These are phyloP conservation scores for Aspergillus fructus DNA, from an alignment of 2,329 filamentous ascomycete species.

Conservation along the genomic window DNA sequence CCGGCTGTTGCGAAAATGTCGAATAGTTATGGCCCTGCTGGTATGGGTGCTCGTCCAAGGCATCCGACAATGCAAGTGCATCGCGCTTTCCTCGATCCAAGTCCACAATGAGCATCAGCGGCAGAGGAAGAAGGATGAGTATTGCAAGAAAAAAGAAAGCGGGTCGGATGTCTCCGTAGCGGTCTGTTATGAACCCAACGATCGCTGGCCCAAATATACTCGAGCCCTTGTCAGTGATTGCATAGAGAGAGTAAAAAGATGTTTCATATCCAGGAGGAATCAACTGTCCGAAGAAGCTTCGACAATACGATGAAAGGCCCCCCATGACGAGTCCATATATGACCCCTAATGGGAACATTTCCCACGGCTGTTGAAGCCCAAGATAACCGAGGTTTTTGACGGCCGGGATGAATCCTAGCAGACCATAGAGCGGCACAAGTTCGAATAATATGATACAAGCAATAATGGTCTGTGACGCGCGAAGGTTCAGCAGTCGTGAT, in stretches of 20 bases:
- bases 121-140: slow-evolving; percentile 80
- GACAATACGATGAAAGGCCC: slow-evolving; percentile 88
- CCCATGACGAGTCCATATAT: slow-evolving; percentile 93
- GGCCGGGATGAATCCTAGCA: slow-evolving; percentile 82
- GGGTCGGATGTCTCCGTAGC: slow-evolving; percentile 73
- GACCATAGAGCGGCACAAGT: slow-evolving; percentile 85
- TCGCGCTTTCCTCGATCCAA: slow-evolving; percentile 75
- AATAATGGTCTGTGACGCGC: slow-evolving; percentile 83
- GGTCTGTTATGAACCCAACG: slow-evolving; percentile 88
- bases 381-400: slow-evolving; percentile 72
- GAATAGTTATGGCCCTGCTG: slow-evolving; percentile 26
- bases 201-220: slow-evolving; percentile 92
- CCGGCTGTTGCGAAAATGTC: slow-evolving; percentile 14
- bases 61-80: slow-evolving; percentile 63
- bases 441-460: slow-evolving; percentile 91
- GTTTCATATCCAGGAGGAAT: slow-evolving; percentile 94
- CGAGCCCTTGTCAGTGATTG: slow-evolving; percentile 95
- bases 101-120: slow-evolving; percentile 80
- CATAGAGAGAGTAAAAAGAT: slow-evolving; percentile 94
- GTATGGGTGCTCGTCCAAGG: slow-evolving; percentile 35
- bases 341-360: slow-evolving; percentile 90
- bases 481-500: slow-evolving; percentile 66
- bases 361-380: slow-evolving; percentile 90
- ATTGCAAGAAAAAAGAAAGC: slow-evolving; percentile 90
- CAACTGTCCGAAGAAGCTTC: slow-evolving; percentile 86